Conservation (phyloP, 2,329 filamentous ascomycete genomes). For the Penicillium sp. region DNA sequence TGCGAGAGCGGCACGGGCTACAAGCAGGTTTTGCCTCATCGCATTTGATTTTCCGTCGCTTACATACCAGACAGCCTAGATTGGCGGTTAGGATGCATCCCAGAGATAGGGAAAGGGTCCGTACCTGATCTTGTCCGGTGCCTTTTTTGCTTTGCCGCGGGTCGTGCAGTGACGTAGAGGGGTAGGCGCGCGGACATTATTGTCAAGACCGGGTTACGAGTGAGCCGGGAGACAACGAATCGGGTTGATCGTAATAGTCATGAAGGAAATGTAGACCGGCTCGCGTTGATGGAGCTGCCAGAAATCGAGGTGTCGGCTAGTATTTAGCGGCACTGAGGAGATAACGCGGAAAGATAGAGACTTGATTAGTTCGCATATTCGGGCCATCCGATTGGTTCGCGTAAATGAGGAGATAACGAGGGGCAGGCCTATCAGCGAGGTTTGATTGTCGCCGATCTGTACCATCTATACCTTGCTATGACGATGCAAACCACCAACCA, state of each 20-base stretch:
- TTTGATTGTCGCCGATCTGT: neutral
- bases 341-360: too few relatives aligned
- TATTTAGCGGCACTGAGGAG: too few relatives aligned
- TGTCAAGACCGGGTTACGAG: neutral
- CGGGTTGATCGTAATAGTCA: neutral
- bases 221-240: neutral
- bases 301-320: too few relatives aligned
- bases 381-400: slow-evolving; percentile 1
- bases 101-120: slow-evolving; percentile 1
- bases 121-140: neutral
- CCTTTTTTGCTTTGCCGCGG: slow-evolving; percentile 4
- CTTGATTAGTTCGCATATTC: too few relatives aligned
- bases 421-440: neutral
- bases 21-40: neutral
- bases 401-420: neutral
- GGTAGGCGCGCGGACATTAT: neutral
- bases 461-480: too few relatives aligned
- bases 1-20: neutral
- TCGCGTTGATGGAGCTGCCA: too few relatives aligned
- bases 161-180: neutral
- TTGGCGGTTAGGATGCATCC: neutral
- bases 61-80: slow-evolving; percentile 1
- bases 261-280: too few relatives aligned
- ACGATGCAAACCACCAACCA: too few relatives aligned
- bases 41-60: neutral